Percentiles rank a stretch among this genome's conserved stretches.
phyloP scores from a whole-genome alignment of 2,329 filamentous ascomycete species.

The Cladosporium sp. region DNA sequence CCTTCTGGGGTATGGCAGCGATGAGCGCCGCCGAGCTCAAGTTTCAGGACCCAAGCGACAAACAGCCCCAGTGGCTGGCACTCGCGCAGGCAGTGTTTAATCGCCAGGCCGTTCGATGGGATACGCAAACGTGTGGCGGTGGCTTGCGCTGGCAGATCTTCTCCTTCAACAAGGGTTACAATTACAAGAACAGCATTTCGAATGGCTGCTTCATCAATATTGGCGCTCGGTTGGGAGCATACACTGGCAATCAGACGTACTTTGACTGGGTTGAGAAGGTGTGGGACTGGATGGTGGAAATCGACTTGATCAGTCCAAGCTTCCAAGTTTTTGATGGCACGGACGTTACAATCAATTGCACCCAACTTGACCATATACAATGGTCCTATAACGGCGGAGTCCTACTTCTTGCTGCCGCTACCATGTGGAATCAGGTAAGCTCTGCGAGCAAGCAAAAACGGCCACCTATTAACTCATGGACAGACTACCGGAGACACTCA shows the following conservation, averaged over 20 bases:
- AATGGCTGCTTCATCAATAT: conserved; percentile 57
- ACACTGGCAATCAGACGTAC: conserved; percentile 56
- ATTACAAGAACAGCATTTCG: conserved; percentile 54
- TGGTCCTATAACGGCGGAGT: conserved; percentile 52
- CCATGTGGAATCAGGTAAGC: conserved; percentile 47
- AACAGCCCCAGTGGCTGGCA: conserved; percentile 47
- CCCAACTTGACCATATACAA: conserved; percentile 48
- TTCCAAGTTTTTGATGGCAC: conserved; percentile 53
- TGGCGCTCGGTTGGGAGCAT: conserved; percentile 45
- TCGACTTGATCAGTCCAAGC: conserved; percentile 60
- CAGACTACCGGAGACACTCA: conserved; percentile 32
- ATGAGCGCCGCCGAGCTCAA: conserved; percentile 58
- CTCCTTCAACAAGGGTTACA: conserved; percentile 52
- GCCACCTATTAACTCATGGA: conserved; percentile 6
- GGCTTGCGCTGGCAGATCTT: conserved; percentile 45
- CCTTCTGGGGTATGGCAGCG: conserved; percentile 59
- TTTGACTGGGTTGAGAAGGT: conserved; percentile 61
- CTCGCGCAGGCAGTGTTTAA: conserved; percentile 48
- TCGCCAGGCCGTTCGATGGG: conserved; percentile 42
- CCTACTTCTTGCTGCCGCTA: conserved; percentile 51
- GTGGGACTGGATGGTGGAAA: conserved; percentile 42
- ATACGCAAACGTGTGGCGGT: conserved; percentile 40
- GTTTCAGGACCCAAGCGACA: conserved; percentile 45
- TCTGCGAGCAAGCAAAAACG: not conserved
- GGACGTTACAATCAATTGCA: conserved; percentile 47